These are phyloP conservation scores for Teunomyces pallodes DNA, from an alignment of 805 yeast genomes.

Conservation along the genomic window DNA sequence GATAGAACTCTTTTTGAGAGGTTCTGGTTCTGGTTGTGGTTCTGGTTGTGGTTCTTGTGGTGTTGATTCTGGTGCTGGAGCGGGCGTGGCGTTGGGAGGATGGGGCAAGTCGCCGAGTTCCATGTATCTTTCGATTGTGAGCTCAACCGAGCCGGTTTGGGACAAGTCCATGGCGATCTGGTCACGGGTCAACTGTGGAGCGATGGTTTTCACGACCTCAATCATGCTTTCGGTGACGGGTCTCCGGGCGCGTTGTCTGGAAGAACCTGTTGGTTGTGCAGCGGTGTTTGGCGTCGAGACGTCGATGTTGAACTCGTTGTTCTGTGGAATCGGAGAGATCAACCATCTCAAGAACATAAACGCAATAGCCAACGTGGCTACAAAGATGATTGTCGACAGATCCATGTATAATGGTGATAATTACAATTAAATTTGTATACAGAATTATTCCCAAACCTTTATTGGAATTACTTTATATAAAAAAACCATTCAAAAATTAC, in stretches of 20 bases:
- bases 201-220: constrained; percentile 79
- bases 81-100: constrained; percentile 40
- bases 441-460: too few relatives aligned
- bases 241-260: constrained; percentile 25
- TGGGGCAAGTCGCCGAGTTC: constrained; percentile 58
- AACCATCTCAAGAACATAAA: constrained; percentile 66
- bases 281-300: constrained; percentile 6
- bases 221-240: constrained; percentile 70
- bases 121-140: constrained; percentile 71
- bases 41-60: constrained; percentile 2
- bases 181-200: constrained; percentile 65
- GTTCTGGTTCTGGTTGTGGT: constrained; percentile 3
- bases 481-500: too few relatives aligned
- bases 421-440: not conserved
- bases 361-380: constrained; percentile 48
- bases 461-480: not conserved
- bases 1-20: not conserved
- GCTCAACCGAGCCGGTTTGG: constrained; percentile 76
- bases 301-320: constrained; percentile 13
- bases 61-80: constrained; percentile 5
- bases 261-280: constrained; percentile 6
- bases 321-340: constrained; percentile 54
- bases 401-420: constrained; percentile 40
- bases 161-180: constrained; percentile 75
- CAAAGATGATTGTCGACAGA: constrained; percentile 50